Evolutionary conservation across 169 alveolate species (phyloP).

Genomic region (Plasmodium fragile): DNA sequence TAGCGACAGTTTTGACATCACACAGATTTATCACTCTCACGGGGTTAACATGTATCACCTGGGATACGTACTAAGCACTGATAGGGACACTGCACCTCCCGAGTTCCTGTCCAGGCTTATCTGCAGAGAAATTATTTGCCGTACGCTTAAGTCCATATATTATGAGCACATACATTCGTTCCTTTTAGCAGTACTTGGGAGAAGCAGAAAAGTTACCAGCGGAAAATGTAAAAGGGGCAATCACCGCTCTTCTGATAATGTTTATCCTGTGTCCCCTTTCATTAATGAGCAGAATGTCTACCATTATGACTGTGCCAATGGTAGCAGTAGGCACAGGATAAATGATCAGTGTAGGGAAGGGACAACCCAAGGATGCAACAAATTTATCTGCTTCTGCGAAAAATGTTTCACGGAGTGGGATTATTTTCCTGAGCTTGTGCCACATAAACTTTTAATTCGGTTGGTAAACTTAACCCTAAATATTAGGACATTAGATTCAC

Average conservation of each 20-base stretch:
- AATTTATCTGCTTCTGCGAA: constrained; percentile 41
- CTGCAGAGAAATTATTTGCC: constrained; percentile 49
- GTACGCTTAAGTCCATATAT: constrained; percentile 73
- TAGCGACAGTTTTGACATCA: constrained; percentile 82
- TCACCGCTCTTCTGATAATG: neutral
- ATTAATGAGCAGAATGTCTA: neutral
- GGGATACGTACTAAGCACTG: constrained; percentile 8
- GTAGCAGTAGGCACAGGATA: neutral
- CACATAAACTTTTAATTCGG: constrained; percentile 57
- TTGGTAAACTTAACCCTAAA: constrained; percentile 67
- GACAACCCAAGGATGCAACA: neutral
- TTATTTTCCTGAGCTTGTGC: constrained; percentile 56
- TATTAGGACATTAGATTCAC: constrained; percentile 2
- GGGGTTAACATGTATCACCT: constrained; percentile 82
- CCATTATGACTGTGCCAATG: neutral
- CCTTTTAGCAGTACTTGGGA: constrained; percentile 52
- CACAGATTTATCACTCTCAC: constrained; percentile 79
- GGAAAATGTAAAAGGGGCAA: neutral
- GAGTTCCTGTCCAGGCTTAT: constrained; percentile 19
- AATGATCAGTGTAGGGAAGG: constrained; percentile 5
- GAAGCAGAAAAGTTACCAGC: neutral
- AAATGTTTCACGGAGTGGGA: constrained; percentile 43
- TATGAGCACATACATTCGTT: constrained; percentile 78
- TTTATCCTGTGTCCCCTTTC: neutral
- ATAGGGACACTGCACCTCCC: neutral